A percentile compares a stretch with the other conserved stretches of the same genome.
Evolutionary conservation across 495 filamentous ascomycete genomes (phyloP).

Genomic region (Elasticomyces elasticus): DNA sequence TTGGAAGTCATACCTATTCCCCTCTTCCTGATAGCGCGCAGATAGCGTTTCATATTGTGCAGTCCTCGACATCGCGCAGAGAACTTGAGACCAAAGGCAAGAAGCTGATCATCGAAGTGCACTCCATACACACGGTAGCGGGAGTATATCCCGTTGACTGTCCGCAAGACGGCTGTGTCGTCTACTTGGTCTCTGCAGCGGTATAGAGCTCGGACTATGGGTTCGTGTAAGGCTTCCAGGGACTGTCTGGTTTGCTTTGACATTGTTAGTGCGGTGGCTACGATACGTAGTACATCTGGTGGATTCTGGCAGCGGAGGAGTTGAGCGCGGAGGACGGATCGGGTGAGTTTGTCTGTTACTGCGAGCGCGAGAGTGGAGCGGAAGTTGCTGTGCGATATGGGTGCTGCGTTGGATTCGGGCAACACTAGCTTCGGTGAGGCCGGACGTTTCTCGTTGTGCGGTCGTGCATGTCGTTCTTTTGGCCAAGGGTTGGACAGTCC

Average conservation of each 20-base stretch:
- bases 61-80: conserved; percentile 19
- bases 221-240: conserved; percentile 8
- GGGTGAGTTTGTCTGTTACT: conserved; percentile 5
- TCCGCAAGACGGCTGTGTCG: conserved; percentile 17
- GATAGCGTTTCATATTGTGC: conserved; percentile 20
- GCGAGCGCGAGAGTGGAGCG: neutral
- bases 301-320: conserved; percentile 16
- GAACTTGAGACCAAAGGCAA: conserved; percentile 21
- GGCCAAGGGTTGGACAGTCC: conserved; percentile 19
- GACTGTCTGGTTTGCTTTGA: neutral
- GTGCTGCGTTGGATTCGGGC: neutral
- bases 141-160: conserved; percentile 16
- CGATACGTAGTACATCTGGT: conserved; percentile 14
- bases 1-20: conserved; percentile 1
- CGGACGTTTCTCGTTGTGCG: conserved; percentile 5
- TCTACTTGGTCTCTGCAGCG: conserved; percentile 9
- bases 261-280: conserved; percentile 17
- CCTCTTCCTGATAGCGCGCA: conserved; percentile 9
- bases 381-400: conserved; percentile 11
- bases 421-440: neutral
- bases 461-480: neutral
- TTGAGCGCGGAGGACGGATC: conserved; percentile 18
- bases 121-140: conserved; percentile 15
- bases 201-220: conserved; percentile 22
- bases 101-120: conserved; percentile 6